A percentile compares a stretch with the other conserved stretches of the same genome.
Evolutionary conservation across 768 basidiomycete species (phyloP).

Genomic region (Omphalotus guepiniiformis): DNA sequence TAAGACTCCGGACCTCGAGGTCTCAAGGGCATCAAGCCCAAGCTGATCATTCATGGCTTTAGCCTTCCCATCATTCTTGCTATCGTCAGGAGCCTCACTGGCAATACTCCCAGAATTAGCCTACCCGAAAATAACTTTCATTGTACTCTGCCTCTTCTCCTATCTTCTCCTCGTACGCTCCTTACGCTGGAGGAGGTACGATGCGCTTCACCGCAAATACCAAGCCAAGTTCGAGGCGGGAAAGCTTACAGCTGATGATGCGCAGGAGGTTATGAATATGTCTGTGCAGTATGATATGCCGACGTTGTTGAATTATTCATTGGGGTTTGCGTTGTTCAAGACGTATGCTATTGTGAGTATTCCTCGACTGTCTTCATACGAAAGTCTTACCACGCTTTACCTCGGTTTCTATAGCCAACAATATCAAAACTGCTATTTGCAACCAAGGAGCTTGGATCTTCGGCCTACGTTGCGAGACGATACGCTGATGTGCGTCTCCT

Average conservation of each 20-base stretch:
- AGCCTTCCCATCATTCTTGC: too few species aligned
- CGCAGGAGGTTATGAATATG: conserved; percentile 36
- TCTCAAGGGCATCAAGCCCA: too few species aligned
- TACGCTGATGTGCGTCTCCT: conserved; percentile 52
- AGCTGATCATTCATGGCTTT: too few species aligned
- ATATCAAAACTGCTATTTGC: conserved; percentile 38
- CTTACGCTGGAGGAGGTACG: conserved; percentile 39
- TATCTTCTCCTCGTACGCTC: conserved; percentile 28
- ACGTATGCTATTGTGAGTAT: conserved; percentile 43
- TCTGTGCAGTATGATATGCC: conserved; percentile 43
- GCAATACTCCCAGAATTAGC: too few species aligned
- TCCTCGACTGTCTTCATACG: neutral
- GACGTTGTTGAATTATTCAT: conserved; percentile 30
- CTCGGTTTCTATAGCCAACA: conserved; percentile 34
- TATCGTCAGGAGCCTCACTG: too few species aligned
- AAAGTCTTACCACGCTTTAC: neutral
- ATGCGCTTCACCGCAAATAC: conserved; percentile 38
- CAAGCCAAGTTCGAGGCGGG: conserved; percentile 25
- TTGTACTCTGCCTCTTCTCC: neutral
- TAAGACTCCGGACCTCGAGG: too few species aligned
- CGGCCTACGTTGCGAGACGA: conserved; percentile 34
- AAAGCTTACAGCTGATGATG: conserved; percentile 39
- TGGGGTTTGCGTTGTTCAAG: conserved; percentile 50
- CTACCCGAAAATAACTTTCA: too few species aligned
- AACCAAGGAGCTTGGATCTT: conserved; percentile 36